Percentiles rank a stretch among this genome's conserved stretches.
phyloP scores from a whole-genome alignment of 768 basidiomycete genomes.

The Lactarius indigo region DNA sequence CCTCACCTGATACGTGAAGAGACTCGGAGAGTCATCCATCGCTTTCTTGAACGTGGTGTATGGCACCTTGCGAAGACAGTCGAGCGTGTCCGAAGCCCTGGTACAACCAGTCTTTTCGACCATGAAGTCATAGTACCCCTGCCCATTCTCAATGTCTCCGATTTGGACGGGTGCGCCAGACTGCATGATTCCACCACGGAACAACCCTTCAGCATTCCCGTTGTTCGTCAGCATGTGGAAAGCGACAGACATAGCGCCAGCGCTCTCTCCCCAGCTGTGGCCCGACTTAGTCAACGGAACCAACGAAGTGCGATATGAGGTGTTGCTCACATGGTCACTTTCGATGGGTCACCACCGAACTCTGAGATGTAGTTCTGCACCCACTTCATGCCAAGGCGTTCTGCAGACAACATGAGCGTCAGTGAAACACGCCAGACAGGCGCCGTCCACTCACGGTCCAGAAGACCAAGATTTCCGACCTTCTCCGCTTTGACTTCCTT shows the following conservation, averaged over 20 bases:
- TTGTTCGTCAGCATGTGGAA: conserved; percentile 43
- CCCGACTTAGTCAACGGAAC: conserved; percentile 5
- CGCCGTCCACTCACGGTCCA: conserved; percentile 48
- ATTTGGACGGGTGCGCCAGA: conserved; percentile 38
- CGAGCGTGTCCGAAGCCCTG: conserved; percentile 35
- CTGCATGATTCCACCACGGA: conserved; percentile 46
- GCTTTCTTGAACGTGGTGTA: conserved; percentile 33
- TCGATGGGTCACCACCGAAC: conserved; percentile 63
- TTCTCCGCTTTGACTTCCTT: conserved; percentile 50
- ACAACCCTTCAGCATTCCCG: conserved; percentile 38
- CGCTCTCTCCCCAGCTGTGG: conserved; percentile 47
- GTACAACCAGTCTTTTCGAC: conserved; percentile 39
- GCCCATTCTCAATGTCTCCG: conserved; percentile 31
- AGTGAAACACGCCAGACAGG: background rate
- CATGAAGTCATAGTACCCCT: conserved; percentile 41
- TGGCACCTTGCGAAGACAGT: conserved; percentile 41
- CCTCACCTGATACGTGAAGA: conserved; percentile 35
- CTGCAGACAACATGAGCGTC: conserved; percentile 30
- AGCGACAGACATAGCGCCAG: conserved; percentile 48
- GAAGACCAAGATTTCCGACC: conserved; percentile 62
- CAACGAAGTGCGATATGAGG: conserved; percentile 4
- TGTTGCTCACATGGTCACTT: conserved; percentile 50
- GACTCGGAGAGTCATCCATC: conserved; percentile 32
- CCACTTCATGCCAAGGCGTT: conserved; percentile 59
- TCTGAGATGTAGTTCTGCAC: conserved; percentile 58